Base-by-base conservation (phyloP, 2,329 filamentous ascomycete species). In the Monilinia fructigena region DNA sequence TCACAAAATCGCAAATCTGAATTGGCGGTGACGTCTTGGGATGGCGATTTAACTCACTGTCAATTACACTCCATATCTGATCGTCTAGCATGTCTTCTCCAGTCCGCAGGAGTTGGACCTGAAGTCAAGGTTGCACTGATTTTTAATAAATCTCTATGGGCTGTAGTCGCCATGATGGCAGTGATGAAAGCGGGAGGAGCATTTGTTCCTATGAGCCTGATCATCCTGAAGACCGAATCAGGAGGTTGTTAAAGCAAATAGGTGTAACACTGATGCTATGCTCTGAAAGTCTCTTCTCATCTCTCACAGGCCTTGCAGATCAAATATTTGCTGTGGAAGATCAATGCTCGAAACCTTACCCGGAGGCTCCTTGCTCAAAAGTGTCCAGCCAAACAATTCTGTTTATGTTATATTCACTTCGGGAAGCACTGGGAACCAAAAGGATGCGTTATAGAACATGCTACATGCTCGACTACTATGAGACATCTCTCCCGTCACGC, bases 121-220 rank as follows among this genome's bases (percentile, higher is more conserved):
- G 72, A 68, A 42, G 31, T 42, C 6, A 59, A 50, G 16, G 67
- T 74, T 20, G 68, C 71, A 40, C 18, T 72, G 8, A 66, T 64
- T n/a, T 71, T 71, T 38, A 63, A 70, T 1, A 73, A 73, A 52
- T 73, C 72, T 31, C 38, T 56, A 10, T 74, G 68, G 52, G 68
- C 69, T 26, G 56, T 74, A 28, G 65, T 76, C 20, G 69, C 73
- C 6, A 74, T 75, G 70, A 50, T 76, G 12, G 72, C 67, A 52
- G 68, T 75, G 23, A 53, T 75, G 23, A 72, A 73, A 53, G 66
- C 72, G 18, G 75, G 75, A 12, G 73, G 66, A 40, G 72, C 66
- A 7, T 74, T 74, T 31, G 73, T 76, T 26, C 70, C 74, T 18
- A 65, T 78, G n/a, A 73, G 76, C 55, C 68, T 1, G 40, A 26